A percentile compares a stretch with the other conserved stretches of the same genome.
Conservation (phyloP, 2,329 filamentous ascomycete genomes). For the Diaporthe sp. region DNA sequence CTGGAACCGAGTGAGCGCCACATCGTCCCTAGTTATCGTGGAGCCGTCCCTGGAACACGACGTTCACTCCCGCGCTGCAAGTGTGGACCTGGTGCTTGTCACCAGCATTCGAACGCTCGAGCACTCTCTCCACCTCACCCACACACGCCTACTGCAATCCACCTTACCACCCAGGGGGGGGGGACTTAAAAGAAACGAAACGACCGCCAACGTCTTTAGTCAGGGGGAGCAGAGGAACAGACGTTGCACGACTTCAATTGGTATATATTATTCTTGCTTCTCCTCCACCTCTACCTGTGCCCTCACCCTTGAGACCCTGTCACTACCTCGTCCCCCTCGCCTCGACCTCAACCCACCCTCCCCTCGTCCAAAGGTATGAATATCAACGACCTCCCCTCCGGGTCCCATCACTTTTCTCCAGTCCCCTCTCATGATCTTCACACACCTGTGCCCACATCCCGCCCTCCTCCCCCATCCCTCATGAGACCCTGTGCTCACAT, state of each 20-base stretch:
- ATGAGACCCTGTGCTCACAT: conserved; percentile 31
- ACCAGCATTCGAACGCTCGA: conserved; percentile 33
- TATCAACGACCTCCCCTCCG: conserved; percentile 24
- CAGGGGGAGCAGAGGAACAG: conserved; percentile 31
- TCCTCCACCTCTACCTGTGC: conserved; percentile 15
- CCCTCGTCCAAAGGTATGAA: conserved; percentile 34
- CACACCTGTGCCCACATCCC: conserved; percentile 8
- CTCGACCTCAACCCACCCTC: conserved; percentile 24
- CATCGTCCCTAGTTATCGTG: conserved; percentile 34
- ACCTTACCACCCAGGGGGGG: conserved; percentile 29
- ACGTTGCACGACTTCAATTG: conserved; percentile 33
- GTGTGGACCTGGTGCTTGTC: conserved; percentile 31
- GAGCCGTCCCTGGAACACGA: conserved; percentile 31
- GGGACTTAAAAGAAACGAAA: conserved; percentile 34
- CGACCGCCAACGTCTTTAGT: conserved; percentile 34
- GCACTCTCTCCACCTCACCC: conserved; percentile 29
- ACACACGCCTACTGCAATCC: conserved; percentile 28
- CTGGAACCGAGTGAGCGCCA: conserved; percentile 30
- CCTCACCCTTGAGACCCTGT: conserved; percentile 31
- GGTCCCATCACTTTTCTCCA: neutral
- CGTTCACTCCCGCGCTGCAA: conserved; percentile 25
- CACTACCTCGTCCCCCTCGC: conserved; percentile 15
- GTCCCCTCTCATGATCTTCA: conserved; percentile 24
- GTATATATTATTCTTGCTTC: conserved; percentile 33
- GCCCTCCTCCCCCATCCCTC: neutral